phyloP scores from a whole-genome alignment of 2,329 filamentous ascomycete species.

The Zalaria obscura region DNA sequence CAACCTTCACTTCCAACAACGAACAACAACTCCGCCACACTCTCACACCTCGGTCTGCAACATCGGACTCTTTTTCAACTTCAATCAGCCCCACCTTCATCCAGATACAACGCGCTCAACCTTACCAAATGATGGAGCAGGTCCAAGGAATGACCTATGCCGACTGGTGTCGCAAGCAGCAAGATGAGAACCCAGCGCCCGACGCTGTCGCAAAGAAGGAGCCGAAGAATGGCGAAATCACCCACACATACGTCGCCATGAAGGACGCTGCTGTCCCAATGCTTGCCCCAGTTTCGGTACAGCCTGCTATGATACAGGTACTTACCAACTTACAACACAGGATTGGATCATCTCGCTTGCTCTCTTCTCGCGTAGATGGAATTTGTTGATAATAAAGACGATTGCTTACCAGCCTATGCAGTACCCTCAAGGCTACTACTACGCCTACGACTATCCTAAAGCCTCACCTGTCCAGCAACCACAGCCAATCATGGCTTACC shows the following conservation, averaged over 20 bases:
- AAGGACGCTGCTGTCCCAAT: slow-evolving; percentile 3
- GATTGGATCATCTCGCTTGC: too few species aligned
- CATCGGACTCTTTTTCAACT: too few species aligned
- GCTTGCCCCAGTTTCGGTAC: background rate
- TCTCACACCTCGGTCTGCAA: too few species aligned
- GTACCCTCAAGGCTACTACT: slow-evolving; percentile 7
- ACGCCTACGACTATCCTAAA: slow-evolving; percentile 7
- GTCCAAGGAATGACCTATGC: slow-evolving; percentile 2
- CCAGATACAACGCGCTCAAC: background rate
- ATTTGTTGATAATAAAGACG: too few species aligned
- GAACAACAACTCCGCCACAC: slow-evolving; percentile 2
- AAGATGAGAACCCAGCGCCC: background rate
- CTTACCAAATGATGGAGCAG: slow-evolving; percentile 3
- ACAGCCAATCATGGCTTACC: background rate
- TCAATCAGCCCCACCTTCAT: background rate
- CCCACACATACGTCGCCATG: slow-evolving; percentile 5
- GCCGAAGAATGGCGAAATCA: slow-evolving; percentile 1
- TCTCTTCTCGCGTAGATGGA: too few species aligned
- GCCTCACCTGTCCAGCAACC: background rate
- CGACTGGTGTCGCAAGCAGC: slow-evolving; percentile 3
- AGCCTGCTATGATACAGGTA: background rate
- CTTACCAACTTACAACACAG: background rate
- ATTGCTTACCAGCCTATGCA: background rate
- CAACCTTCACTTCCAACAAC: background rate
- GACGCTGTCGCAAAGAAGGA: slow-evolving; percentile 2